These are phyloP conservation scores for Eimeria sp. DNA, from an alignment of 169 alveolate genomes.

Conservation along the genomic window DNA sequence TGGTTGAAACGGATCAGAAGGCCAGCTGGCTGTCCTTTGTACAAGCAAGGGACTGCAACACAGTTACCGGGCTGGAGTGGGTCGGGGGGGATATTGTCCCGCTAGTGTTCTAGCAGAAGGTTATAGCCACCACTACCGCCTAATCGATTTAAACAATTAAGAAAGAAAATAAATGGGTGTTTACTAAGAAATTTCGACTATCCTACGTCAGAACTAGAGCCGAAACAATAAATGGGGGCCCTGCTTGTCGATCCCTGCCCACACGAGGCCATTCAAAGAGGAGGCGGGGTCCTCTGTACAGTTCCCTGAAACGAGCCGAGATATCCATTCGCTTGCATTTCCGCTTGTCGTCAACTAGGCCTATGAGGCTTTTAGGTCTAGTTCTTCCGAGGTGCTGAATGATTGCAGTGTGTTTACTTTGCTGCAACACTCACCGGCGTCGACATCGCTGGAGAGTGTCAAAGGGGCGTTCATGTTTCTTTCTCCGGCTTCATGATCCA, in stretches of 20 bases:
- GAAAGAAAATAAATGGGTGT: neutral
- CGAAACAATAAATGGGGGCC: too few species aligned
- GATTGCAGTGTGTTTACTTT: too few species aligned
- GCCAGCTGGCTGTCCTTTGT: neutral
- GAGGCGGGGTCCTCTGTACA: neutral
- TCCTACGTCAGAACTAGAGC: neutral
- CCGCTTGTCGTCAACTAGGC: neutral
- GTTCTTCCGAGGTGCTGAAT: neutral
- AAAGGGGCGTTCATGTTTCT: neutral
- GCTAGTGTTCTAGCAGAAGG: neutral
- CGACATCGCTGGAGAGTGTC: neutral
- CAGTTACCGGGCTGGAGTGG: neutral
- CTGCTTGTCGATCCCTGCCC: too few species aligned
- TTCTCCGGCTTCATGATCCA: neutral
- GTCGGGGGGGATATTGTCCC: neutral
- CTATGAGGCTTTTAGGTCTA: too few species aligned
- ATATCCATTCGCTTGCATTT: neutral
- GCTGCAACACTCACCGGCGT: neutral
- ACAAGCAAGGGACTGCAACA: neutral
- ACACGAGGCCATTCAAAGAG: too few species aligned
- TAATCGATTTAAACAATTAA: neutral
- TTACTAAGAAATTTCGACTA: neutral
- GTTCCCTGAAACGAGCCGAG: neutral
- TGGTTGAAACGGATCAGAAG: neutral
- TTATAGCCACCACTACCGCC: neutral